These are phyloP conservation scores for Pythium coloratum DNA, from an alignment of 352 stramenopile genomes.

Conservation along the genomic window DNA sequence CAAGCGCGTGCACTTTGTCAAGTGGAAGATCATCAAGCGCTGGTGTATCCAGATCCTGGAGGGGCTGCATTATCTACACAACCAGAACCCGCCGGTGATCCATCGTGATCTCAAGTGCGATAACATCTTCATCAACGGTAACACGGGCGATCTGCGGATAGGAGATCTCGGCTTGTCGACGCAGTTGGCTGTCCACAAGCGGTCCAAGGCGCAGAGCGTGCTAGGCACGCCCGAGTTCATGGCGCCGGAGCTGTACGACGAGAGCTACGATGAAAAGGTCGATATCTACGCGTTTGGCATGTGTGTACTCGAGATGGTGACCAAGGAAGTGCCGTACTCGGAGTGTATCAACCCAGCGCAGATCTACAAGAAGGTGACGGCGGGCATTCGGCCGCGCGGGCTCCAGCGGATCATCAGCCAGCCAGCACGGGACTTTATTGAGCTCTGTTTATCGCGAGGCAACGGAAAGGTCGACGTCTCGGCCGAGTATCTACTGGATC, in stretches of 20 bases:
- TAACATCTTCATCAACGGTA: constrained; percentile 99
- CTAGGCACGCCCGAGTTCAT: constrained; percentile 99
- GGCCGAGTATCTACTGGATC: constrained; percentile 73
- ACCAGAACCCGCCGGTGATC: constrained; percentile 88
- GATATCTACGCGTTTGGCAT: constrained; percentile 99
- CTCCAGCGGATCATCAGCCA: constrained; percentile 76
- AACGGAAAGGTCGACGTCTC: constrained; percentile 82
- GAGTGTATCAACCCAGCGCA: constrained; percentile 93
- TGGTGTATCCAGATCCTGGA: constrained; percentile 98
- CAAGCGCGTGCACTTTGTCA: constrained; percentile 97
- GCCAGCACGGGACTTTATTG: constrained; percentile 78
- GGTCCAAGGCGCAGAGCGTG: constrained; percentile 88
- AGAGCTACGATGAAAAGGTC: constrained; percentile 97
- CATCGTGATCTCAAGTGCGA: constrained; percentile 94
- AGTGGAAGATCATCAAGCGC: constrained; percentile 98
- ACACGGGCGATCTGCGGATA: constrained; percentile 97
- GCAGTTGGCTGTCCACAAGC: constrained; percentile 76
- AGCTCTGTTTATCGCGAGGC: constrained; percentile 77
- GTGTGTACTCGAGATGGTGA: constrained; percentile 99
- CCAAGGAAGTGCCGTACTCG: constrained; percentile 98
- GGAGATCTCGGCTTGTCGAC: constrained; percentile 95
- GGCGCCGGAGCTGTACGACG: constrained; percentile 98
- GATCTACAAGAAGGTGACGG: constrained; percentile 92
- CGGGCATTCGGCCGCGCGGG: constrained; percentile 72
- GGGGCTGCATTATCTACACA: constrained; percentile 93